phyloP scores from a whole-genome alignment of 257 asterid species.

The Hygrophila difformis region DNA sequence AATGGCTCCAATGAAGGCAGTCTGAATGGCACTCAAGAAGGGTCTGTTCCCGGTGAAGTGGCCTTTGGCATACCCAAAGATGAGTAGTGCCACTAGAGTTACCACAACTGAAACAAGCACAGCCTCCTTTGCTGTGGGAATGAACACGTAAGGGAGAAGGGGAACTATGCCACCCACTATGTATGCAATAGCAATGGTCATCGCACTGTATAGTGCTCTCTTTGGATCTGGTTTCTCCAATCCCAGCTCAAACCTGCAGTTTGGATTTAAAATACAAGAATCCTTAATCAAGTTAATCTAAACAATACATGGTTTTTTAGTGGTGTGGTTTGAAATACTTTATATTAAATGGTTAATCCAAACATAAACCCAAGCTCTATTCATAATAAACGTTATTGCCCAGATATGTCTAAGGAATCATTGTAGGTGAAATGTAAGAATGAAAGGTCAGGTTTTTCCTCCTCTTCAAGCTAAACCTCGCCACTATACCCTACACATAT shows the following conservation, averaged over 20 bases:
- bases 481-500: no score
- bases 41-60: slow-evolving; percentile 73
- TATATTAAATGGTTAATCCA: no score
- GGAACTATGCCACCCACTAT: slow-evolving; percentile 87
- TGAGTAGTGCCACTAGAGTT: slow-evolving; percentile 60
- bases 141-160: slow-evolving; percentile 70
- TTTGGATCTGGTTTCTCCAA: slow-evolving; percentile 94
- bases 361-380: no score
- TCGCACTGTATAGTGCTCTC: slow-evolving; percentile 80
- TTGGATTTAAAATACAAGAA: no score
- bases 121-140: slow-evolving; percentile 47
- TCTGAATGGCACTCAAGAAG: slow-evolving; percentile 56
- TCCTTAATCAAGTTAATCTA: no score
- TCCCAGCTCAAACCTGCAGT: slow-evolving; percentile 77
- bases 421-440: no score
- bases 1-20: slow-evolving; percentile 81
- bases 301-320: no score
- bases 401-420: no score
- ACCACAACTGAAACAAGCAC: slow-evolving; percentile 54
- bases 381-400: no score
- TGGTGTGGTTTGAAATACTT: no score
- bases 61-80: slow-evolving; percentile 85
- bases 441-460: no score
- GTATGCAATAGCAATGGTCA: slow-evolving; percentile 79
- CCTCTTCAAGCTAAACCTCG: no score